Percentiles rank a stretch among this genome's conserved stretches.
These are phyloP conservation scores for Pseudogymnoascus sp. DNA, from an alignment of 2,329 filamentous ascomycete species.

Conservation along the genomic window DNA sequence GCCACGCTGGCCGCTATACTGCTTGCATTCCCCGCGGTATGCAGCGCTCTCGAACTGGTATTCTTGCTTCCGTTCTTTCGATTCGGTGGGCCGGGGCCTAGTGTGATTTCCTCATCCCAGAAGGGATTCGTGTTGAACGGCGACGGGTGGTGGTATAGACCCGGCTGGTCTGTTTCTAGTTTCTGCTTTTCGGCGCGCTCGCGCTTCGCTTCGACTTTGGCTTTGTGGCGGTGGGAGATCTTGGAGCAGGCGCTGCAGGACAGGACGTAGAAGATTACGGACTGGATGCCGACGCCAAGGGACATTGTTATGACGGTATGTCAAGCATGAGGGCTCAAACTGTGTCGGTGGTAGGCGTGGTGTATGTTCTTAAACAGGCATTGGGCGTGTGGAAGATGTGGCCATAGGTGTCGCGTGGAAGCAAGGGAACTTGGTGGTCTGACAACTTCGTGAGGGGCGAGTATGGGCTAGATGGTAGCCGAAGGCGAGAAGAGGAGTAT, in stretches of 20 bases:
- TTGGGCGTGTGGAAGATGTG: not conserved
- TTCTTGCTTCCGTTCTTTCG: constrained; percentile 41
- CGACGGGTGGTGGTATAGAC: constrained; percentile 67
- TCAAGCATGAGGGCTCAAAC: not conserved
- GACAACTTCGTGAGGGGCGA: not conserved
- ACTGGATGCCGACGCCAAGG: constrained; percentile 56
- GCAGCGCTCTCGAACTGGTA: constrained; percentile 50
- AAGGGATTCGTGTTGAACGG: constrained; percentile 82
- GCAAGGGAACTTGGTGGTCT: not conserved
- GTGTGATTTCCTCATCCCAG: constrained; percentile 78
- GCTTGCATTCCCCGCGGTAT: constrained; percentile 49
- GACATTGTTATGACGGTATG: constrained; percentile 33
- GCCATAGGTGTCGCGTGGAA: not conserved
- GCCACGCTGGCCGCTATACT: constrained; percentile 31
- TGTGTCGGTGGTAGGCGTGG: not conserved
- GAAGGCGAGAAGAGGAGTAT: not conserved
- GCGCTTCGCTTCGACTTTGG: constrained; percentile 60
- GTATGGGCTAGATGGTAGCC: not conserved
- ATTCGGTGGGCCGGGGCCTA: constrained; percentile 64
- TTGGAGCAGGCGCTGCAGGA: constrained; percentile 73
- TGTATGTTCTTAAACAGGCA: not conserved
- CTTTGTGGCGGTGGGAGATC: constrained; percentile 58
- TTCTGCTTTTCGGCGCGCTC: constrained; percentile 57
- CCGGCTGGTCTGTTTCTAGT: constrained; percentile 60
- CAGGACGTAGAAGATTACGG: constrained; percentile 67